Evolutionary conservation across 192 early-diverging fungal genomes (phyloP).

Genomic region (Mortierella antarctica): DNA sequence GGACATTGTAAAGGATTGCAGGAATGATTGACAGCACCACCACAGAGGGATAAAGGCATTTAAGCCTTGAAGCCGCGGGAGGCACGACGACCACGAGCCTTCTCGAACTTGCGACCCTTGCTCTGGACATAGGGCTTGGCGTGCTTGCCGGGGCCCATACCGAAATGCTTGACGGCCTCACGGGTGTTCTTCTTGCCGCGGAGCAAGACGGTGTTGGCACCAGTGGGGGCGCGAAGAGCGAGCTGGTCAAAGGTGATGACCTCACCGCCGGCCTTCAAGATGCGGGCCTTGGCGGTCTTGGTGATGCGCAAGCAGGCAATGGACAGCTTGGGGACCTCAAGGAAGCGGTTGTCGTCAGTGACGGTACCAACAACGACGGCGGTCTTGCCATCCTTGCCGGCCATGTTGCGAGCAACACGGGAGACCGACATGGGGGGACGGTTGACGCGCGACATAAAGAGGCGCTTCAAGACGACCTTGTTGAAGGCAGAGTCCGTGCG

Average conservation of each 20-base stretch:
- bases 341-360: conserved; percentile 95
- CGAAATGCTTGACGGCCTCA: conserved; percentile 99
- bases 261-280: conserved; percentile 99
- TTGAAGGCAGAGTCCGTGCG: conserved; percentile 99
- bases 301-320: conserved; percentile 97
- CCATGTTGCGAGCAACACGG: conserved; percentile 81
- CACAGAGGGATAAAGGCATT: conserved; percentile 33
- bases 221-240: conserved; percentile 97
- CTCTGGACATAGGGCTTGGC: conserved; percentile 91
- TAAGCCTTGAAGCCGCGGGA: conserved; percentile 98
- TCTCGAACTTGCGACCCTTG: conserved; percentile 99
- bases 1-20: conserved; percentile 26
- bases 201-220: conserved; percentile 94
- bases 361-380: conserved; percentile 97
- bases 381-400: conserved; percentile 84
- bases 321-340: conserved; percentile 92
- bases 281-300: conserved; percentile 95
- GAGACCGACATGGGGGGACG: conserved; percentile 95
- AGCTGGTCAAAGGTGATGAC: conserved; percentile 98
- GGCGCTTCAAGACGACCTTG: conserved; percentile 97
- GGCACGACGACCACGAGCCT: conserved; percentile 98
- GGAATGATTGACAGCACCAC: conserved; percentile 31
- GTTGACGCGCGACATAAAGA: conserved; percentile 99
- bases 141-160: conserved; percentile 63
- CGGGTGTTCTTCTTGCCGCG: conserved; percentile 95